These are phyloP conservation scores for Rosa chinensis DNA, from an alignment of 306 rosid species.

Conservation along the genomic window DNA sequence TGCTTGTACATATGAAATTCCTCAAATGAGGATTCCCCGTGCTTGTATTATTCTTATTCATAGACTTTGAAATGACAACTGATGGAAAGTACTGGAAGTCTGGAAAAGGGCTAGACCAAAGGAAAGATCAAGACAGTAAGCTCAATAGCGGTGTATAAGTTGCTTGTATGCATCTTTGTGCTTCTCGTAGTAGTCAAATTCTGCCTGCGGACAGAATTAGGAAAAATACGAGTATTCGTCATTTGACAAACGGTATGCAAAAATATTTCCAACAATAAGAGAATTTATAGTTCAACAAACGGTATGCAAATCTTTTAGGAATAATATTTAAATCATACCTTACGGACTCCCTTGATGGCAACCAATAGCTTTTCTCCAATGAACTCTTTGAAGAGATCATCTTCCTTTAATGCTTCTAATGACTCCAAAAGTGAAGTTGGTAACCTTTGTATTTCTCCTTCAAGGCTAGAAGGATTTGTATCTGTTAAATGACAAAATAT, in stretches of 20 bases:
- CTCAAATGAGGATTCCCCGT: background rate
- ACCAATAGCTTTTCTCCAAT: slow-evolving; percentile 60
- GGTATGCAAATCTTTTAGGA: background rate
- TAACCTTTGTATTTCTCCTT: slow-evolving; percentile 52
- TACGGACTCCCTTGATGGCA: slow-evolving; percentile 70
- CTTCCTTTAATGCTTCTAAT: slow-evolving; percentile 65
- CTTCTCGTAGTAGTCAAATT: slow-evolving; percentile 59
- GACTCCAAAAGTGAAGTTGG: slow-evolving; percentile 81
- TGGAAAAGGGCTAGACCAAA: background rate
- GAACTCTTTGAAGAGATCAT: slow-evolving; percentile 50
- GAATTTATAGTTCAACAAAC: background rate
- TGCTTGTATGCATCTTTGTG: slow-evolving; percentile 74
- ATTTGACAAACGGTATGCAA: background rate
- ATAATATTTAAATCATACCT: slow-evolving; percentile 41
- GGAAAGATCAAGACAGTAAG: background rate
- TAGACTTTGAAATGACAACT: background rate
- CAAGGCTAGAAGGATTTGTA: slow-evolving; percentile 46
- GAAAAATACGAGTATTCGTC: slow-evolving; percentile 5
- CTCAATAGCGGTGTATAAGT: slow-evolving; percentile 64
- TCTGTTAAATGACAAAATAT: slow-evolving; percentile 45
- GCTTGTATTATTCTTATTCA: background rate
- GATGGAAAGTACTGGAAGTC: background rate
- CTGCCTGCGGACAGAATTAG: slow-evolving; percentile 58
- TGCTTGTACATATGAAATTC: background rate
- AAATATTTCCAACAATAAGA: background rate